Evolutionary conservation across 2,329 filamentous ascomycete species (phyloP), one percentile per base, ranked within the genome.

Genomic region (Eutypa lata): DNA sequence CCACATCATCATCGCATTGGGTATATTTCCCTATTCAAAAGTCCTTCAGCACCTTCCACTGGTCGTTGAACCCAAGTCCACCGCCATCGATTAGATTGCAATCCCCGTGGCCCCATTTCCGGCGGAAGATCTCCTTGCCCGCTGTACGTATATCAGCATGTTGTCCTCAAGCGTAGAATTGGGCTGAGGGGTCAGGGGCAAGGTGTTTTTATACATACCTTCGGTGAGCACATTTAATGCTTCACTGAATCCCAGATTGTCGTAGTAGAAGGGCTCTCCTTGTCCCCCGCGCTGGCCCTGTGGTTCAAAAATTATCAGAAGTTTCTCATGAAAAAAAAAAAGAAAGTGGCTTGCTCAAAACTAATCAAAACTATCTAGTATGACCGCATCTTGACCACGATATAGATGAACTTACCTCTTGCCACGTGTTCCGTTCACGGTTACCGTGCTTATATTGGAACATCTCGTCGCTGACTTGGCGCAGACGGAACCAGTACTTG

Each of bases 81-180:
- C 63, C 68, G 10, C 65, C 67, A 2, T 50, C 57, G 22, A 74
- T 63, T 28, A 76, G 52, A 54, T 78, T 67, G 59, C 76, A 79
- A 46, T 72, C 70, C 10, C 65, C 59, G 54, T 76, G 73, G 1
- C 76, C 76, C 76, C 76, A 78, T 61, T 78, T 78, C 53, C 71
- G 66, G 10, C 64, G 61, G 53, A 66, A 74, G 7, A 67, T 55
- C 31, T 66, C 62, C 48, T 62, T 63, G 5, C 65, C 71, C 47
- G 67, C 62, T n/a, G n/a, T n/a, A n/a, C n/a, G n/a, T n/a, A n/a
- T n/a, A n/a, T n/a, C n/a, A n/a, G n/a, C n/a, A n/a, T n/a, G n/a
- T n/a, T n/a, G n/a, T n/a, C n/a, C n/a, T n/a, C n/a, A n/a, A n/a
- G n/a, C n/a, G n/a, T n/a, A n/a, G n/a, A n/a, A n/a, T n/a, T n/a